Base-by-base conservation (phyloP, 352 stramenopile species). In the Saprolegnia parasitica region DNA sequence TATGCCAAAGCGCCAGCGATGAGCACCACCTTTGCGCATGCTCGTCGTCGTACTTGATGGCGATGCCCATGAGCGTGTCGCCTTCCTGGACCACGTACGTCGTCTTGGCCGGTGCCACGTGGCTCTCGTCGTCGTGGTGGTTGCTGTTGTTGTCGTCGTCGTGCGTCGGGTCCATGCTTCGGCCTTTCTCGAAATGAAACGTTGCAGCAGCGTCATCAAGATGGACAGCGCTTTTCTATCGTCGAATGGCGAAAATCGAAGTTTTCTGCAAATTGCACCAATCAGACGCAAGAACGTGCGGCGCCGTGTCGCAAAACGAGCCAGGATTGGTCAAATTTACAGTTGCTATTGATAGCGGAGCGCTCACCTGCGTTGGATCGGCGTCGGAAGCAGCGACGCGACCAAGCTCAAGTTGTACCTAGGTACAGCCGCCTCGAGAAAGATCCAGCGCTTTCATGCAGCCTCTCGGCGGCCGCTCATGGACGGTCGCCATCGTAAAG, bases 31-130 rank as follows among this genome's bases (percentile, higher is more conserved):
- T 4, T 47, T 10, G 26, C 46, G 10, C 52, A n/a, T n/a, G 6
- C 13, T 57, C 15, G 58, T 64, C 52, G 4, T 65, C 71, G 21
- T 68, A 84, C 77, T 73, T 65, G 45, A 77, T 61, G 16, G 78
- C 78, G 35, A 84, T 84, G 58, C 75, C 76, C 13, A 74, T 74
- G 57, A 84, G 29, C 50, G 78, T 82, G 65, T 84, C 78, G 45
- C 75, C 78, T 0, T 76, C 65, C 61, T 78, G 56, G n/a, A 84
- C 78, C 37, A 80, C 54, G 55, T 84, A 82, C 6, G n/a, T 60
- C 35, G 52, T 11, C 35, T 60, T 60, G 13, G 24, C 52, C 35
- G 52, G 11, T 9, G 35, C 13, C 13, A 26, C 52, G 35, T 20
- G 3, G 52, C 3, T 11, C 3, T 9, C 9, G 3, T 60, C 52